Evolutionary conservation across 192 early-diverging fungal species (phyloP).

Genomic region (Paraglomus occultum): DNA sequence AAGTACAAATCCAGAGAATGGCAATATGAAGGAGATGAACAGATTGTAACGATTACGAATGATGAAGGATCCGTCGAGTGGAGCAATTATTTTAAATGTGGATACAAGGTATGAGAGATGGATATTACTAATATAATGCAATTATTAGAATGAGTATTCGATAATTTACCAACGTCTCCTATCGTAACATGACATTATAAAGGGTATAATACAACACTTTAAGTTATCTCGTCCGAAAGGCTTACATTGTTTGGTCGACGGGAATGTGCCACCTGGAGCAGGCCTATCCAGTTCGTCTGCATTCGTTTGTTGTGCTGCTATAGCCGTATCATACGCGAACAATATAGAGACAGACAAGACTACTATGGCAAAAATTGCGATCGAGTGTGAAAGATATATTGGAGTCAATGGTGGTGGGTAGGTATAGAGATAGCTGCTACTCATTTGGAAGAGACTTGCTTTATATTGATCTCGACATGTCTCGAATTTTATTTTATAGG

Average conservation of each 20-base stretch:
- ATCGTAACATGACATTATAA: not conserved
- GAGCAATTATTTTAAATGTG: slow-evolving; percentile 93
- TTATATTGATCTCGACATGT: slow-evolving; percentile 27
- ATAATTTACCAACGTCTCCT: no score
- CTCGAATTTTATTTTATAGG: slow-evolving; percentile 61
- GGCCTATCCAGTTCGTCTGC: slow-evolving; percentile 88
- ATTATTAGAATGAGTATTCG: not conserved
- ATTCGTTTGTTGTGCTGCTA: slow-evolving; percentile 73
- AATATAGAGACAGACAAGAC: slow-evolving; percentile 42
- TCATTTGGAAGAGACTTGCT: not conserved
- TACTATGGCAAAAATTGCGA: slow-evolving; percentile 70
- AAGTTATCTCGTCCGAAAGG: slow-evolving; percentile 47
- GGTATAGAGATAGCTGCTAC: not conserved
- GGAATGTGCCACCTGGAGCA: slow-evolving; percentile 77
- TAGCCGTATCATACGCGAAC: slow-evolving; percentile 63
- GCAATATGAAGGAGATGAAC: slow-evolving; percentile 47
- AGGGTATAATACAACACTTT: slow-evolving; percentile 60
- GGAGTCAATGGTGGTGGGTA: slow-evolving; percentile 54
- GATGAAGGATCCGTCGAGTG: slow-evolving; percentile 62
- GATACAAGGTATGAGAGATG: slow-evolving; percentile 63
- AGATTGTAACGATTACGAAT: slow-evolving; percentile 68
- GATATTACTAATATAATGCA: no score
- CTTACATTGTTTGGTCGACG: slow-evolving; percentile 71
- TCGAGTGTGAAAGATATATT: slow-evolving; percentile 75
- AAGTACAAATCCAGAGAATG: slow-evolving; percentile 56